phyloP scores from a whole-genome alignment of 352 stramenopile species.

The Phytopythium litorale region DNA sequence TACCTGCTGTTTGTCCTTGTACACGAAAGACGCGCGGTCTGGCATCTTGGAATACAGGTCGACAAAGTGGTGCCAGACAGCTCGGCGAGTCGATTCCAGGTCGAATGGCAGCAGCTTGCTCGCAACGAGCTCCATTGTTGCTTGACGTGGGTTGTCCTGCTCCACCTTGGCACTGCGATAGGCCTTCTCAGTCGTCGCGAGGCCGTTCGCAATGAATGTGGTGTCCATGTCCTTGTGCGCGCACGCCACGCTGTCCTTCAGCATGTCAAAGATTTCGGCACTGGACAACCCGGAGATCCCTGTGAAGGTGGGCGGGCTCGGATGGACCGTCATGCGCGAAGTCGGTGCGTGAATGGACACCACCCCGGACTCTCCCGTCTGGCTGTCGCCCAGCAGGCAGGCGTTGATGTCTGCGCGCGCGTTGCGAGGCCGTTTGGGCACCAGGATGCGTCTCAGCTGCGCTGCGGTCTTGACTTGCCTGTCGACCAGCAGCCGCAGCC shows the following conservation, averaged over 20 bases:
- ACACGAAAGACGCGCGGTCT: slow-evolving; percentile 18
- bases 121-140: slow-evolving; percentile 20
- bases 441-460: slow-evolving; percentile 49
- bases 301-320: not conserved
- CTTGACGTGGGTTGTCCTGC: slow-evolving; percentile 6
- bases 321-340: not conserved
- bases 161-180: slow-evolving; percentile 16
- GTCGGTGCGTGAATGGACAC: not conserved
- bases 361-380: not conserved
- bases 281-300: not conserved
- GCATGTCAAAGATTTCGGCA: slow-evolving; percentile 8
- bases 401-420: not conserved
- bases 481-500: slow-evolving; percentile 43
- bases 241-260: not conserved
- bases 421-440: slow-evolving; percentile 21
- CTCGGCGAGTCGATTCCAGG: slow-evolving; percentile 10
- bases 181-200: slow-evolving; percentile 7
- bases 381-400: not conserved
- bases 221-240: slow-evolving; percentile 4
- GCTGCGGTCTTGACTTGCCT: slow-evolving; percentile 51
- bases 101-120: slow-evolving; percentile 23
- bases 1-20: slow-evolving; percentile 49
- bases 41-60: not conserved
- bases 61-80: slow-evolving; percentile 21
- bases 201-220: slow-evolving; percentile 4